Evolutionary conservation across 2,329 filamentous ascomycete genomes (phyloP), one percentile per base, ranked within the genome.

Genomic region (Penicillium palitans): DNA sequence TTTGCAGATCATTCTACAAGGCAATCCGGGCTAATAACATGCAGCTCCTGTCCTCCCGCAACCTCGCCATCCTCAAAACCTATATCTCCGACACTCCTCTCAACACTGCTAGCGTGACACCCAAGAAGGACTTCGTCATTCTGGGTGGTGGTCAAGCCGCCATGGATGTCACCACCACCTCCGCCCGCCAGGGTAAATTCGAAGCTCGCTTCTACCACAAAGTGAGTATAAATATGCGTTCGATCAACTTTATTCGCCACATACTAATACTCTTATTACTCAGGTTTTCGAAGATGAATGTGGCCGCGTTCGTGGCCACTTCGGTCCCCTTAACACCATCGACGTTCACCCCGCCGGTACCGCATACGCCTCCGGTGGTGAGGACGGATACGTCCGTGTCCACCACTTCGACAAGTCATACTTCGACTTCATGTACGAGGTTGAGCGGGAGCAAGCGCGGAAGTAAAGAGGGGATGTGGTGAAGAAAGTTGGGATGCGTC

Each of bases 121-220:
- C 90, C 55, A 95, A 96, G 80, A 98, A 98, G 82, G 92, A 98
- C 75, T 99, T 91, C 74, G 93, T 99, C 66, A 96, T 99, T 73
- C 89, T 99, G 45, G 95, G 95, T 70, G 95, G 95, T 86, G 95
- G 95, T 70, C 95, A 99, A 81, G 95, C 93, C 65, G 95, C 95
- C 74, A 97, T 97, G 91, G 93, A 98, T 74, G 95, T 99, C 79
- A 99, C 95, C 59, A 96, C 91, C 55, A 98, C 95, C 52, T 89
- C 89, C 35, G 88, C 92, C 50, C 87, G 95, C 67, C 95, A 99
- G 83, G 95, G 95, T 80, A 98, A 98, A 81, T 99, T 99, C 83
- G 95, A 99, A 80, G 95, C 95, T 45, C 88, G 95, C 66, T 99
- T 99, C 85, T 99, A 97, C 84, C 95, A 99, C 88, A 98, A 96